Evolutionary conservation across 2,329 filamentous ascomycete species (phyloP), one percentile per base, ranked within the genome.

Genomic region (Emericellopsis cladophorae): DNA sequence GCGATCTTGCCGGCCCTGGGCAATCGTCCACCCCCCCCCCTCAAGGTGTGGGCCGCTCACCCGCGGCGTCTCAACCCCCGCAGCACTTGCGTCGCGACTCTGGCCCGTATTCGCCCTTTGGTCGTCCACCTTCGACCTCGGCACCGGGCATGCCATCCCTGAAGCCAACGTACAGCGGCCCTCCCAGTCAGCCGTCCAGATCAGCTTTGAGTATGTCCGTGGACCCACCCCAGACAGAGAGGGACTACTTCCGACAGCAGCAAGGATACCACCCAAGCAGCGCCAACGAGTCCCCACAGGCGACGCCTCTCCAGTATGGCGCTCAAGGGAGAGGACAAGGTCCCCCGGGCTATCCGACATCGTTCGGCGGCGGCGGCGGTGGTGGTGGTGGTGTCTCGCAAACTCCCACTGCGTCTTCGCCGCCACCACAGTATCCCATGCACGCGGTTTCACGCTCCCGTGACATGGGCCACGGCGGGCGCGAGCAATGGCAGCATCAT

Each of bases 361-460:
- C 59, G 8, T 70, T 66, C 39, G 18, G n/a, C 32, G 32, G 32
- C n/a, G 7, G 18, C 32, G 6, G 26, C 26, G 26, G 26, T 12
- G 26, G 26, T 10, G 24, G 6, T 26, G 62, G 60, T 6, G 53
- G 54, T 9, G 47, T 50, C 34, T 47, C 52, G 6, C 64, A 62
- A 31, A 50, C 59, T 26, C 49, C 56, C 4, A 66, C 66, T 47
- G 60, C 62, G 18, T 63, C 65, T n/a, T 70, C 72, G 7, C 67
- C 72, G n/a, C 64, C 69, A n/a, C 65, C 68, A 16, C 74, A 76
- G 47, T 78, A 77, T 42, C 59, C 65, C 1, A 54, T 62, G 9
- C 72, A 76, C 50, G 59, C 64, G 18, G 53, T 59, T 12, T 51
- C 66, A 11, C 61, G 66, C 23, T 56, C 61, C 10, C 64, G 68